Percentiles rank a stretch among this genome's conserved stretches.
Evolutionary conservation across 2,329 filamentous ascomycete genomes (phyloP).

Genomic region (Periconia digitata): DNA sequence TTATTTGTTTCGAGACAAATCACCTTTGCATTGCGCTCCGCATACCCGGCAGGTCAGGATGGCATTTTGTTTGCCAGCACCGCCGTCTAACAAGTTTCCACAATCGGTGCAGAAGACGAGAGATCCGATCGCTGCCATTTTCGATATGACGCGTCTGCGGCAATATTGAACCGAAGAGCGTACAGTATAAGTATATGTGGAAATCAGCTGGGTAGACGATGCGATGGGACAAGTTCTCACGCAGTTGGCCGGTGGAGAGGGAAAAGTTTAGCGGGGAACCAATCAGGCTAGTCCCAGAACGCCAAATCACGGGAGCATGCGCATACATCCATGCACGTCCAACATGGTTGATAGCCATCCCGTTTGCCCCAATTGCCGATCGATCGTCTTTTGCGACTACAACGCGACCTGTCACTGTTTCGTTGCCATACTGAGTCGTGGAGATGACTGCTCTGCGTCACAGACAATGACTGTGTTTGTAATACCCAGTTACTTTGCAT

Average conservation of each 20-base stretch:
- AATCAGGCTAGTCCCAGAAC: not conserved
- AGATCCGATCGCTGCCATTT: conserved; percentile 86
- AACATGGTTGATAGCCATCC: no score
- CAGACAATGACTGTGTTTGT: not conserved
- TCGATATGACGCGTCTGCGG: not conserved
- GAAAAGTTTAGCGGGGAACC: conserved; percentile 9
- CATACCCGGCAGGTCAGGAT: conserved; percentile 83
- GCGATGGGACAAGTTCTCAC: not conserved
- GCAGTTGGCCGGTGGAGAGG: not conserved
- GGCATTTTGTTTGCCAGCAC: conserved; percentile 73
- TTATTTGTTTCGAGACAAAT: conserved; percentile 1
- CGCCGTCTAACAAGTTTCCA: conserved; percentile 83
- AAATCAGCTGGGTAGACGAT: conserved; percentile 1
- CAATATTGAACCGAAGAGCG: not conserved
- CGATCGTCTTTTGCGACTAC: not conserved
- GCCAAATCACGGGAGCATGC: not conserved
- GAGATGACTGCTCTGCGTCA: not conserved
- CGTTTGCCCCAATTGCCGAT: no score
- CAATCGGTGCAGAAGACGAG: conserved; percentile 92
- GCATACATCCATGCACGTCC: no score
- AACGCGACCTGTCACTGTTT: not conserved
- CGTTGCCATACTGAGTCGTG: not conserved
- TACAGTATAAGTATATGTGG: not conserved
- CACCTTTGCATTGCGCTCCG: conserved; percentile 81
- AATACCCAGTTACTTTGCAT: not conserved